Evolutionary conservation across 306 rosid genomes (phyloP).

Genomic region (Comarum palustre): DNA sequence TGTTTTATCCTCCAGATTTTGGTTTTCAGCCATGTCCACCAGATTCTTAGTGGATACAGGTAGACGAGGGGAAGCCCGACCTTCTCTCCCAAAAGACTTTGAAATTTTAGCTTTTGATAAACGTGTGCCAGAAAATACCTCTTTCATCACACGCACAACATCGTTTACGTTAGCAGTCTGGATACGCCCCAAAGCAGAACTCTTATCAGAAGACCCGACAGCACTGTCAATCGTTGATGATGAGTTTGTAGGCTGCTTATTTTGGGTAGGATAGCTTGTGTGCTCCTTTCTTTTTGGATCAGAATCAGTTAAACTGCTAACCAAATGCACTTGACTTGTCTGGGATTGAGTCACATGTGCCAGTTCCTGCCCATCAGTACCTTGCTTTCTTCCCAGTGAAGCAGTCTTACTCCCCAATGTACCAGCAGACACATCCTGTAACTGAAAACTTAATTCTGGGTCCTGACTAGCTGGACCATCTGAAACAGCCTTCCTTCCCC

Average conservation of each 20-base stretch:
- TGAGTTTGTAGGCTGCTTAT: conserved; percentile 52
- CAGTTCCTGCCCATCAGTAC: conserved; percentile 41
- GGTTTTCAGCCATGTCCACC: conserved; percentile 33
- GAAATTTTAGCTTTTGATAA: conserved; percentile 53
- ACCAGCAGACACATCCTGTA: conserved; percentile 44
- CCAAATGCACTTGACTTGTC: conserved; percentile 41
- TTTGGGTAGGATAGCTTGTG: conserved; percentile 41
- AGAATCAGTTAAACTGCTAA: conserved; percentile 45
- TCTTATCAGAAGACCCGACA: conserved; percentile 60
- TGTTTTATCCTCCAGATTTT: conserved; percentile 34
- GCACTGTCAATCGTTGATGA: conserved; percentile 46
- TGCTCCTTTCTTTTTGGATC: conserved; percentile 72
- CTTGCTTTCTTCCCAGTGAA: conserved; percentile 36
- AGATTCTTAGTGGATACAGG: conserved; percentile 38
- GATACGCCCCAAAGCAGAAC: conserved; percentile 57
- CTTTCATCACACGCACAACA: conserved; percentile 99
- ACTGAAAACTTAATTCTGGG: conserved; percentile 45
- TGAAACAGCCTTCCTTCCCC: conserved; percentile 59
- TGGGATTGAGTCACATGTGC: conserved; percentile 47
- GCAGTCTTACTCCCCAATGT: conserved; percentile 41
- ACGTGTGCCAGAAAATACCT: conserved; percentile 88
- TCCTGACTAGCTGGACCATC: conserved; percentile 49
- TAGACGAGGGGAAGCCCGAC: conserved; percentile 33
- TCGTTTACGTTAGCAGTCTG: conserved; percentile 75
- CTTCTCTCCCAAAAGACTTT: conserved; percentile 53